phyloP scores from a whole-genome alignment of 192 early-diverging fungal genomes.

The Helicostylum pulchrum region DNA sequence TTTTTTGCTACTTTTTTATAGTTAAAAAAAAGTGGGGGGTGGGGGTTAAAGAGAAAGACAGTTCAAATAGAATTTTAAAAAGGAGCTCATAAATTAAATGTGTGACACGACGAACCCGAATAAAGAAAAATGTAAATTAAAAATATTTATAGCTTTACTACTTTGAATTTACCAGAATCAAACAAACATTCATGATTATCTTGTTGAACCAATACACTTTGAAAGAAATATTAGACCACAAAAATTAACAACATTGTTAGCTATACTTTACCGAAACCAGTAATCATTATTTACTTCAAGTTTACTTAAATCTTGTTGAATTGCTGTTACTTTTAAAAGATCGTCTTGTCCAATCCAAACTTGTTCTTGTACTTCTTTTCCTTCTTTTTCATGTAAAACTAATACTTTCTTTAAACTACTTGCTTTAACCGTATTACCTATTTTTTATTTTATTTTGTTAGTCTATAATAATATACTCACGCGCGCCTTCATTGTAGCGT shows the following conservation, averaged over 20 bases:
- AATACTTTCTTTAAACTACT: background rate
- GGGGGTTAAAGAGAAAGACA: background rate
- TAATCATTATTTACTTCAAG: constrained; percentile 1
- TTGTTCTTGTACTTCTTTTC: background rate
- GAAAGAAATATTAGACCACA: too few species aligned
- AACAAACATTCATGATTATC: constrained; percentile 2
- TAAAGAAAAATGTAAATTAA: too few species aligned
- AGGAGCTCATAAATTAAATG: too few species aligned
- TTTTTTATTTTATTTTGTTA: background rate
- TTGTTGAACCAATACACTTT: constrained; percentile 5
- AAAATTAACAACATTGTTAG: too few species aligned
- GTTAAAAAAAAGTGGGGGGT: background rate
- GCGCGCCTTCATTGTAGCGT: too few species aligned
- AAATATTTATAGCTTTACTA: background rate
- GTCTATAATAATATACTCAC: too few species aligned
- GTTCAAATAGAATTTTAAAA: too few species aligned
- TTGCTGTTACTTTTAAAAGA: constrained; percentile 8
- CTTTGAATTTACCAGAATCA: constrained; percentile 10
- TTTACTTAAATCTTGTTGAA: constrained; percentile 14
- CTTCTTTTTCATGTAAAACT: constrained; percentile 1
- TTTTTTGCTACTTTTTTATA: background rate
- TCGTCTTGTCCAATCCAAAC: constrained; percentile 10
- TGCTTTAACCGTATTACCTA: constrained; percentile 4
- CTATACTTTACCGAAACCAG: constrained; percentile 23
- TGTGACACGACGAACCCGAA: too few species aligned